Percentiles rank a stretch among this genome's conserved stretches.
phyloP scores from a whole-genome alignment of 2,329 filamentous ascomycete genomes.

The Chaetomiaceae sp. region DNA sequence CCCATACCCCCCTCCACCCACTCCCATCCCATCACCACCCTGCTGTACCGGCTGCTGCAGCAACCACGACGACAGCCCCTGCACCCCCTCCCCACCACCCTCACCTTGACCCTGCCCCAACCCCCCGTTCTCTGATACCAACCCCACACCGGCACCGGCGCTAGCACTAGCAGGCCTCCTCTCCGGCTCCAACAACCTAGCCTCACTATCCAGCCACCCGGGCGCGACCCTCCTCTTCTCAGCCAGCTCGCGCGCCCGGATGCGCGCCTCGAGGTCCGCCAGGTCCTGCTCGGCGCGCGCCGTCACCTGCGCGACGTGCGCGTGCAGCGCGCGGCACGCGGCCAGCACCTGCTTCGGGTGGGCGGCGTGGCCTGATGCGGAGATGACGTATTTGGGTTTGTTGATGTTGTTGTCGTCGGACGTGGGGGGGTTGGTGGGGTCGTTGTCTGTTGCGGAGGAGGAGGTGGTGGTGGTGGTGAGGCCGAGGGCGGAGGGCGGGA shows the following conservation, averaged over 20 bases:
- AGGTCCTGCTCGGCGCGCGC: slow-evolving; percentile 63
- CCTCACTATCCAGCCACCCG: slow-evolving; percentile 73
- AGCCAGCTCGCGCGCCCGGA: slow-evolving; percentile 60
- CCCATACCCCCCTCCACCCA: slow-evolving; percentile 1
- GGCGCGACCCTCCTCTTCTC: slow-evolving; percentile 76
- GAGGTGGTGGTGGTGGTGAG: slow-evolving; percentile 36
- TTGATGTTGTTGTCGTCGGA: slow-evolving; percentile 23
- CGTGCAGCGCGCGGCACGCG: slow-evolving; percentile 71
- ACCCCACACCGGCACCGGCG: slow-evolving; percentile 15
- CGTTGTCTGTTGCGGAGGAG: slow-evolving; percentile 14
- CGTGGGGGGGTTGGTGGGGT: slow-evolving; percentile 22
- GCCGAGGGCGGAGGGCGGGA: slow-evolving; percentile 65
- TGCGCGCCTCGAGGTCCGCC: slow-evolving; percentile 61
- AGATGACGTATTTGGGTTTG: slow-evolving; percentile 70
- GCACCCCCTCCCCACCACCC: slow-evolving; percentile 24
- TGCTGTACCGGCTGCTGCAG: slow-evolving; percentile 31
- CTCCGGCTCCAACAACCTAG: slow-evolving; percentile 62
- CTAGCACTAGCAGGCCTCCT: slow-evolving; percentile 33
- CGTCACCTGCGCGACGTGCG: slow-evolving; percentile 65
- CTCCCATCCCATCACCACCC: slow-evolving; percentile 5
- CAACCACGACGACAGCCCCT: neutral
- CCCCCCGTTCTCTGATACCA: slow-evolving; percentile 32
- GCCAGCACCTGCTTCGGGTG: slow-evolving; percentile 81
- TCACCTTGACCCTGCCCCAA: slow-evolving; percentile 52
- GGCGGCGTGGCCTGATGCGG: slow-evolving; percentile 70